These are phyloP conservation scores for Fusarium concolor DNA, from an alignment of 2,329 filamentous ascomycete species.

Conservation along the genomic window DNA sequence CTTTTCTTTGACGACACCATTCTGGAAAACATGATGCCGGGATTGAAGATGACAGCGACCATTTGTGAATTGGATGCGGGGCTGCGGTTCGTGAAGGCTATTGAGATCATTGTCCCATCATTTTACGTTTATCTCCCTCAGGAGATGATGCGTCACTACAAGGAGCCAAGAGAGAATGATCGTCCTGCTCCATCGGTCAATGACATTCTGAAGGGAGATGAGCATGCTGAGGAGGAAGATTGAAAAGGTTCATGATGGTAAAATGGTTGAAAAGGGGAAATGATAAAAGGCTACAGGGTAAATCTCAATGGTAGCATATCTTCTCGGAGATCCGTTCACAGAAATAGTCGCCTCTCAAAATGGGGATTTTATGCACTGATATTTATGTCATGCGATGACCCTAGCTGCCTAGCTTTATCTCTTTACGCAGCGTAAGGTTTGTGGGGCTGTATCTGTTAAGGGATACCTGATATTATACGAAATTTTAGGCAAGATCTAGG, in stretches of 20 bases:
- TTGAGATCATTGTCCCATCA: slow-evolving; percentile 66
- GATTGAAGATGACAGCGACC: slow-evolving; percentile 70
- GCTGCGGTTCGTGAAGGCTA: slow-evolving; percentile 71
- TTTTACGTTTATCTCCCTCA: slow-evolving; percentile 76
- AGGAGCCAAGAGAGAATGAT: slow-evolving; percentile 61
- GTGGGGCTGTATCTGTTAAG: too few species aligned
- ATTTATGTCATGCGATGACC: slow-evolving; percentile 20
- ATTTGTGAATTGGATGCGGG: slow-evolving; percentile 71
- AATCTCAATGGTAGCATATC: neutral
- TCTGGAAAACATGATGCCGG: slow-evolving; percentile 66
- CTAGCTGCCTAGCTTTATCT: too few species aligned
- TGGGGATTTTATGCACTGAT: fast-evolving
- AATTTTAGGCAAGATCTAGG: too few species aligned
- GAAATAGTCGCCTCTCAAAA: neutral
- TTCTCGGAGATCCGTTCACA: neutral
- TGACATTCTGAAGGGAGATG: slow-evolving; percentile 46
- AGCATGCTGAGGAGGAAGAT: slow-evolving; percentile 35
- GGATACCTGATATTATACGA: too few species aligned
- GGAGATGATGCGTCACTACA: slow-evolving; percentile 75
- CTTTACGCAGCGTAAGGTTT: too few species aligned
- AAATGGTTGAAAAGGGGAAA: neutral
- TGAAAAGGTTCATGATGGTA: neutral
- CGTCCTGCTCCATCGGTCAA: slow-evolving; percentile 60
- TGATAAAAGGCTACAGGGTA: slow-evolving; percentile 12
- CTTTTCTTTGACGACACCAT: slow-evolving; percentile 76